Percentiles rank a stretch among this genome's conserved stretches.
These are phyloP conservation scores for Pythium biforme DNA, from an alignment of 352 stramenopile species.

Conservation along the genomic window DNA sequence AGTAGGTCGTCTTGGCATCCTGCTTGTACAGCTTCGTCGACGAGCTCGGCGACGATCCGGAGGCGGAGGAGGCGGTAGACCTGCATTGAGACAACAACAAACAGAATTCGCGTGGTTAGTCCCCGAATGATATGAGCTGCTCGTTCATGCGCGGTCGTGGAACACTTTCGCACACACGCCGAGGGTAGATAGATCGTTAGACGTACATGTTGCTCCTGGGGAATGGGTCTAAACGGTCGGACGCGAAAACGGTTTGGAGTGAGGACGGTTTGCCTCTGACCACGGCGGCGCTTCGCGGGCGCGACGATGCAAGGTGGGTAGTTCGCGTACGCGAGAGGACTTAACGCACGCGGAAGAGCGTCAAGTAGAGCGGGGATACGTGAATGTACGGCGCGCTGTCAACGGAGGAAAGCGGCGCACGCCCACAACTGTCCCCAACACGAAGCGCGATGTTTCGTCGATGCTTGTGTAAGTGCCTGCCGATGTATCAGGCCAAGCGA, in stretches of 20 bases:
- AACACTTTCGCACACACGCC: background rate
- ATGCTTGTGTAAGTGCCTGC: background rate
- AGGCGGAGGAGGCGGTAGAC: background rate
- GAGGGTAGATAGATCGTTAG: background rate
- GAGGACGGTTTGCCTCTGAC: background rate
- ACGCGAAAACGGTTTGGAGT: background rate
- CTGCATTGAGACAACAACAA: background rate
- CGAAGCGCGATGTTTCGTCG: background rate
- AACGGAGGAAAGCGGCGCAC: background rate
- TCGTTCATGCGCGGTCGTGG: background rate
- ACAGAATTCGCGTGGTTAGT: slow-evolving; percentile 3
- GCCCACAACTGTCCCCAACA: background rate
- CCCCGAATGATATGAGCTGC: background rate
- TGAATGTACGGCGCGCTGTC: background rate
- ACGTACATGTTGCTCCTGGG: background rate
- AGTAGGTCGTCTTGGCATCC: slow-evolving; percentile 79
- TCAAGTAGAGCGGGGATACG: background rate
- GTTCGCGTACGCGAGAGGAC: background rate
- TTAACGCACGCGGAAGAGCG: background rate
- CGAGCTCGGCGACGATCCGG: background rate
- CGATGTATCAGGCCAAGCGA: background rate
- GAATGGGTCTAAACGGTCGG: slow-evolving; percentile 2
- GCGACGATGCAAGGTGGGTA: background rate
- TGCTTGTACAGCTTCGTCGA: slow-evolving; percentile 47
- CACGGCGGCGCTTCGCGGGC: background rate